Evolutionary conservation across 139 green algal genomes (phyloP), one percentile per base, ranked within the genome.

Genomic region (Pseudopediastrum boryanum): DNA sequence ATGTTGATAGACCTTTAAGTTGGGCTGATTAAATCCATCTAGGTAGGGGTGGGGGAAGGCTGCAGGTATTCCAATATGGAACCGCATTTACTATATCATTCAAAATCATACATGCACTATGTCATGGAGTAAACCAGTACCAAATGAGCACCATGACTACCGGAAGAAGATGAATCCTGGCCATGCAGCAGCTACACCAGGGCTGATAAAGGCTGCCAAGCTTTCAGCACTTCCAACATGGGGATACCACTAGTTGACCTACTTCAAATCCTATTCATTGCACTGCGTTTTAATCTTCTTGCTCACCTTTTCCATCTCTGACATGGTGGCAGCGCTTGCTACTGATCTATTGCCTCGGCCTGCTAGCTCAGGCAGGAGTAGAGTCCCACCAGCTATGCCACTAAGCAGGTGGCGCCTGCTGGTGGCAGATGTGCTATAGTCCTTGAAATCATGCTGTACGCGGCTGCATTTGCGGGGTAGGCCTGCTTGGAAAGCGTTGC

Each of bases 281-380:
- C 50, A 61, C 21, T 23, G 50, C 21, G 50, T 61, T 21, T 61
- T 61, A 23, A 61, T 27, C 50, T 27, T 13, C 21, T 1, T 23
- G 2, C 51, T 36, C 29, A 77, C 79, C 79, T 85, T 81, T 61
- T 85, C 79, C 31, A 77, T 81, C 41, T 80, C 72, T 48, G 71
- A 80, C 65, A 81, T 25, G 4, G 61, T 62, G 52, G 78, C 78
- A 33, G 78, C 78, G 16, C 51, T 38, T 21, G 78, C 78, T 2
- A 84, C 25, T 16, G 71, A 78, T 43, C 71, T 68, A 41, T 56
- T 78, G 71, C 44, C 16, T 44, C 71, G 58, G 61, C 61, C n/a
- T n/a, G n/a, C n/a, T n/a, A n/a, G n/a, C n/a, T n/a, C n/a, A n/a
- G n/a, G n/a, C n/a, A n/a, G n/a, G n/a, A n/a, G n/a, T n/a, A n/a